Evolutionary conservation across 148 eudicot species (phyloP).

Genomic region (Rhododendron ferrugineum): DNA sequence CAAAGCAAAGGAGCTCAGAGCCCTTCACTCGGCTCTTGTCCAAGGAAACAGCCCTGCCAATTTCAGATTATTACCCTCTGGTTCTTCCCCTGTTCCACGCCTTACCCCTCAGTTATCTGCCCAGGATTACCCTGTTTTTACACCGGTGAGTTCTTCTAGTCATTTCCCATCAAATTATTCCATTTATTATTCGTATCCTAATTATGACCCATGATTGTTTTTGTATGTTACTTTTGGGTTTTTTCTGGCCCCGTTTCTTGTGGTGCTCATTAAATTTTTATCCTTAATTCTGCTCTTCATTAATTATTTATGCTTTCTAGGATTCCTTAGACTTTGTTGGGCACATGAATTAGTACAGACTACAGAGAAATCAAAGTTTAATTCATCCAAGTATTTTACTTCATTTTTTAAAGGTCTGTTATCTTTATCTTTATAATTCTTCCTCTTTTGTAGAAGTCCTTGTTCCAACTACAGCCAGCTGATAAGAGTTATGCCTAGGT

Average conservation of each 20-base stretch:
- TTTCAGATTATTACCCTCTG: conserved; percentile 32
- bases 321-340: background rate
- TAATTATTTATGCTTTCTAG: background rate
- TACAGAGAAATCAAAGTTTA: background rate
- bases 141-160: conserved; percentile 62
- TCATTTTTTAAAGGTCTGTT: background rate
- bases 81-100: conserved; percentile 38
- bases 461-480: background rate
- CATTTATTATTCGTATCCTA: background rate
- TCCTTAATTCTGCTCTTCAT: conserved; percentile 4
- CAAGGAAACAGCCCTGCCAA: conserved; percentile 49
- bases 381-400: background rate
- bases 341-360: background rate
- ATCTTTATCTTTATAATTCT: background rate
- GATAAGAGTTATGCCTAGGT: background rate
- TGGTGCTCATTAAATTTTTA: background rate
- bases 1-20: conserved; percentile 87
- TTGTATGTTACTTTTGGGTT: background rate
- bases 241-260: background rate
- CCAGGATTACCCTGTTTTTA: conserved; percentile 90
- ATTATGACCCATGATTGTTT: background rate
- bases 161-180: background rate
- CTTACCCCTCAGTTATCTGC: conserved; percentile 50
- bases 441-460: background rate
- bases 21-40: conserved; percentile 74